Evolutionary conservation across 495 filamentous ascomycete genomes (phyloP), one percentile per base, ranked within the genome.

Genomic region (Podospora pseudopauciseta): DNA sequence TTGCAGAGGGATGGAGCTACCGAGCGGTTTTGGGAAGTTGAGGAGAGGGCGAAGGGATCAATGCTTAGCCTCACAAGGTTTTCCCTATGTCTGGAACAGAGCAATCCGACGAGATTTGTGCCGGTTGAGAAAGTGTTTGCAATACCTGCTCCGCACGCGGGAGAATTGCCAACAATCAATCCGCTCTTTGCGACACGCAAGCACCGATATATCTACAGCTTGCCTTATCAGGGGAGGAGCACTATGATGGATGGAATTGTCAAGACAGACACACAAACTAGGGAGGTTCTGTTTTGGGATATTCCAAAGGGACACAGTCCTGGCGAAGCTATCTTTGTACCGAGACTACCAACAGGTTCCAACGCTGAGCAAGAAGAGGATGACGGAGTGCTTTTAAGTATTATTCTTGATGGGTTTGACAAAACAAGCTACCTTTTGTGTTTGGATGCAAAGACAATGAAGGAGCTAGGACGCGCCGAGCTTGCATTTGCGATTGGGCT

Each of bases 291-390:
- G 2, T 75, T 78, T n/a, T 92, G 88, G 91, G 76, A 79, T 2
- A 78, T 74, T 13, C 74, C 75, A 15, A 80, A 85, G 60, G 89
- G 84, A 0, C 90, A 93, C 62, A 90, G 85, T 0, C 89, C 91
- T 0, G 88, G 91, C 3, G 91, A 94, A 72, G 82, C 90, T 0
- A 88, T 94, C 59, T 93, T 94, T 68, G 80, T 94, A 0, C 80
- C 86, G 0, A 78, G 87, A 30, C 84, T 84, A 1, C 68, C 18
- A 9, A 16, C 60, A 5, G 53, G 5, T 4, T 16, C 54, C 2
- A 55, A 65, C 0, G 68, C 71, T 6, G 85, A 80, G 26, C 15
- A 55, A n/a, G 65, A 67, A 9, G 88, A 91, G 70, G 92, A 95
- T 72, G 88, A 91, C 49, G 91, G 92, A 0, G 85, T 92, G 1